phyloP scores from a whole-genome alignment of 805 yeast species.

The Zygosaccharomyces pseudorouxii region DNA sequence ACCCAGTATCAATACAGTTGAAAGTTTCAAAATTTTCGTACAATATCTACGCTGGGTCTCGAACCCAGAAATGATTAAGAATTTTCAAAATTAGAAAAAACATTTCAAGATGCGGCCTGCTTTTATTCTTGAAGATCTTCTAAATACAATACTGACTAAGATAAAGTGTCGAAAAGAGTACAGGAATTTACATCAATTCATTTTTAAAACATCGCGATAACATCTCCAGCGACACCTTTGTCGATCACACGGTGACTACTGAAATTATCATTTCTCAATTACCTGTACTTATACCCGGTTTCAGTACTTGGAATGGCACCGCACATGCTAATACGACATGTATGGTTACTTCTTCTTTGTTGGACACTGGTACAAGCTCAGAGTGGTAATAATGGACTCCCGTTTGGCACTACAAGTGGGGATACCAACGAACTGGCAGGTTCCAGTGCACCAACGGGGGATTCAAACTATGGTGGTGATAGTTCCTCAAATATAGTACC shows the following conservation, averaged over 20 bases:
- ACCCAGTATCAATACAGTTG: too few species aligned
- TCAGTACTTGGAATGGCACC: conserved; percentile 1
- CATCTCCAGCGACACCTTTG: neutral
- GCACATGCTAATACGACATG: conserved; percentile 1
- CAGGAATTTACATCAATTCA: neutral
- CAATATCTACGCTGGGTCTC: neutral
- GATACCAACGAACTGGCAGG: neutral
- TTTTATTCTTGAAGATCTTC: neutral
- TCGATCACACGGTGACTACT: neutral
- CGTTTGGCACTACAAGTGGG: neutral
- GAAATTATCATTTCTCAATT: neutral
- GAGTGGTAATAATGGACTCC: neutral
- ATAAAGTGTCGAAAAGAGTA: neutral
- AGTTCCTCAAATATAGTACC: neutral
- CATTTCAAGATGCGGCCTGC: neutral
- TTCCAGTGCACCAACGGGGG: neutral
- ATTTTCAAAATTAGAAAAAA: neutral
- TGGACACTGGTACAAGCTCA: conserved; percentile 1
- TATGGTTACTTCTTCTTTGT: conserved; percentile 2
- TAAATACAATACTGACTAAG: neutral
- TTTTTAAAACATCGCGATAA: neutral
- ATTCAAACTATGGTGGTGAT: neutral
- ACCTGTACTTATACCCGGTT: neutral
- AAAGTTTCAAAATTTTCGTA: neutral
- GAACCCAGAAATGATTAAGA: neutral